Evolutionary conservation across 2,329 filamentous ascomycete genomes (phyloP).

Genomic region (Xylariales sp.): DNA sequence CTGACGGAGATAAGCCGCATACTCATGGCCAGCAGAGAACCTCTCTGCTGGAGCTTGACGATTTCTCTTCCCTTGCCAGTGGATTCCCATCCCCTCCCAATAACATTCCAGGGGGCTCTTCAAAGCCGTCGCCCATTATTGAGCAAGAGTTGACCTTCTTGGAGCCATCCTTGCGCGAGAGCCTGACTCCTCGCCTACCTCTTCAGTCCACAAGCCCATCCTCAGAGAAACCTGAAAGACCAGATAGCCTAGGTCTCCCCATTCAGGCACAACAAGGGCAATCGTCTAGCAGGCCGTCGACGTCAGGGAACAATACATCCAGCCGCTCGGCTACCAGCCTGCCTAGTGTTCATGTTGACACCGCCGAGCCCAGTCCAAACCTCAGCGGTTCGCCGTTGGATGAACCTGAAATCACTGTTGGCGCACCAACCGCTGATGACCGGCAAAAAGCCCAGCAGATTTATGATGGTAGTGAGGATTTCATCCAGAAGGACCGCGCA

Average conservation of each 20-base stretch:
- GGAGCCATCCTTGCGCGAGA: slow-evolving; percentile 1
- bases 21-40: not conserved
- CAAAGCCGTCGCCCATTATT: not conserved
- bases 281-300: slow-evolving; percentile 29
- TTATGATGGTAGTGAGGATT: slow-evolving; percentile 78
- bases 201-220: slow-evolving; percentile 18
- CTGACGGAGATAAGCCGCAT: slow-evolving; percentile 24
- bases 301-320: slow-evolving; percentile 33
- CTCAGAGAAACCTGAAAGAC: slow-evolving; percentile 11
- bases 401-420: slow-evolving; percentile 53
- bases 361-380: slow-evolving; percentile 34
- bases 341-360: slow-evolving; percentile 46
- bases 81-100: slow-evolving; percentile 5
- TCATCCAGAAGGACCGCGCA: slow-evolving; percentile 73
- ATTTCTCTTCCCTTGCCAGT: not conserved
- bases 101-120: slow-evolving; percentile 1
- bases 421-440: slow-evolving; percentile 64
- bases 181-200: slow-evolving; percentile 12
- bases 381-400: slow-evolving; percentile 41
- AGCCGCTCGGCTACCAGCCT: slow-evolving; percentile 38
- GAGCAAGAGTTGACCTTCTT: not conserved
- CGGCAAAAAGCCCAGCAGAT: slow-evolving; percentile 75
- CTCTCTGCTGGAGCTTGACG: not conserved
- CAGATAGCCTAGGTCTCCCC: slow-evolving; percentile 25
- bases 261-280: slow-evolving; percentile 29